A percentile compares a stretch with the other conserved stretches of the same genome.
phyloP scores from a whole-genome alignment of 2,329 filamentous ascomycete species.

The Phialocephala sp. region DNA sequence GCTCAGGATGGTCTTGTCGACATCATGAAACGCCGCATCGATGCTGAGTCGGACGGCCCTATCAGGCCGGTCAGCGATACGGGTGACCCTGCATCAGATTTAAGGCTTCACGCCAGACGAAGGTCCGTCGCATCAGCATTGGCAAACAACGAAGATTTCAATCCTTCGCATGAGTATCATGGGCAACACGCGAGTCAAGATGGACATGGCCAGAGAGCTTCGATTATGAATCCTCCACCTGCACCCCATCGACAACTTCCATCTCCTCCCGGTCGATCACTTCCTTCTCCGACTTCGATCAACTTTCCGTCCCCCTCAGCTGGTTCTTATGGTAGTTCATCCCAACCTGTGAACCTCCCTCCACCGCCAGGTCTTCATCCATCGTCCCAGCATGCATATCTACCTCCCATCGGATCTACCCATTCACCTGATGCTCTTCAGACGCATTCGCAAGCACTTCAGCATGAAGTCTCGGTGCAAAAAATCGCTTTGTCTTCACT shows the following conservation, averaged over 20 bases:
- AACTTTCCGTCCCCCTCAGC: constrained; percentile 40
- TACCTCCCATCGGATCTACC: constrained; percentile 36
- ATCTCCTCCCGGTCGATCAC: constrained; percentile 41
- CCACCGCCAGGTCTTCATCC: constrained; percentile 32
- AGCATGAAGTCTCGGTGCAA: constrained; percentile 60
- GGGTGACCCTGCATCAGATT: constrained; percentile 29
- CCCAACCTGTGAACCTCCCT: constrained; percentile 30
- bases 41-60: constrained; percentile 29
- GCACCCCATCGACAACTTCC: constrained; percentile 39
- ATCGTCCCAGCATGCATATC: constrained; percentile 26
- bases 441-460: constrained; percentile 46
- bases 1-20: constrained; percentile 30
- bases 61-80: constrained; percentile 23
- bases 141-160: constrained; percentile 31
- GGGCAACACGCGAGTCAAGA: constrained; percentile 22
- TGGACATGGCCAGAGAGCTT: constrained; percentile 25
- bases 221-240: constrained; percentile 42
- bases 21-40: constrained; percentile 39
- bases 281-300: constrained; percentile 39
- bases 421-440: constrained; percentile 39
- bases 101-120: constrained; percentile 32
- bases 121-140: constrained; percentile 30
- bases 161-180: constrained; percentile 33
- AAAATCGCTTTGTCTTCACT: constrained; percentile 57
- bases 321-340: constrained; percentile 31